Evolutionary conservation across 305 asterid species (phyloP).

Genomic region (Fraxinus latifolia): DNA sequence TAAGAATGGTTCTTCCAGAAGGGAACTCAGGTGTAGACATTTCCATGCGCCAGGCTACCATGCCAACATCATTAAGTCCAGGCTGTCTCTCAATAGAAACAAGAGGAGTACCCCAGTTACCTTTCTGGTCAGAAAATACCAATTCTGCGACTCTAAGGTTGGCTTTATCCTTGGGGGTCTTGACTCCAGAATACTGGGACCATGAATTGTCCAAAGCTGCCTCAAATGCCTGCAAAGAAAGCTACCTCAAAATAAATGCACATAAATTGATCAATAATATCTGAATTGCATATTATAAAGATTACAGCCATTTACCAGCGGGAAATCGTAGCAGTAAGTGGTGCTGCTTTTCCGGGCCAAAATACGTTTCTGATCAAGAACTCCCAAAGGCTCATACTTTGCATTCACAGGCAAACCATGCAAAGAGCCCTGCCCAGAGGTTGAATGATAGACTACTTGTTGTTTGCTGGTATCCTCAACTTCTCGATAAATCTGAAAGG

Average conservation of each 20-base stretch:
- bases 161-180: slow-evolving; percentile 53
- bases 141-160: slow-evolving; percentile 64
- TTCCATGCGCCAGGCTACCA: slow-evolving; percentile 96
- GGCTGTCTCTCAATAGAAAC: slow-evolving; percentile 60
- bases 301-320: slow-evolving; percentile 62
- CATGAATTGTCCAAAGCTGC: slow-evolving; percentile 76
- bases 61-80: slow-evolving; percentile 79
- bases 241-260: slow-evolving; percentile 7
- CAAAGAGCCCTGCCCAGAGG: slow-evolving; percentile 59
- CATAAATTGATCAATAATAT: neutral
- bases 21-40: slow-evolving; percentile 97
- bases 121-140: slow-evolving; percentile 56
- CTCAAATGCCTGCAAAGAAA: slow-evolving; percentile 71
- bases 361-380: slow-evolving; percentile 86
- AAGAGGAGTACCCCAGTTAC: slow-evolving; percentile 91
- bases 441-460: slow-evolving; percentile 61
- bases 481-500: slow-evolving; percentile 79
- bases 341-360: slow-evolving; percentile 87
- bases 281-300: too few relatives aligned
- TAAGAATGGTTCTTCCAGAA: slow-evolving; percentile 71
- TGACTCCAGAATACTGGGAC: slow-evolving; percentile 39
- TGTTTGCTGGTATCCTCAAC: slow-evolving; percentile 59
- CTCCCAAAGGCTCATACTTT: slow-evolving; percentile 67
- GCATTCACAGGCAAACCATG: slow-evolving; percentile 75
- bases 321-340: slow-evolving; percentile 95